Conservation (phyloP, 495 filamentous ascomycete species). For the Lophiotrema nucula region DNA sequence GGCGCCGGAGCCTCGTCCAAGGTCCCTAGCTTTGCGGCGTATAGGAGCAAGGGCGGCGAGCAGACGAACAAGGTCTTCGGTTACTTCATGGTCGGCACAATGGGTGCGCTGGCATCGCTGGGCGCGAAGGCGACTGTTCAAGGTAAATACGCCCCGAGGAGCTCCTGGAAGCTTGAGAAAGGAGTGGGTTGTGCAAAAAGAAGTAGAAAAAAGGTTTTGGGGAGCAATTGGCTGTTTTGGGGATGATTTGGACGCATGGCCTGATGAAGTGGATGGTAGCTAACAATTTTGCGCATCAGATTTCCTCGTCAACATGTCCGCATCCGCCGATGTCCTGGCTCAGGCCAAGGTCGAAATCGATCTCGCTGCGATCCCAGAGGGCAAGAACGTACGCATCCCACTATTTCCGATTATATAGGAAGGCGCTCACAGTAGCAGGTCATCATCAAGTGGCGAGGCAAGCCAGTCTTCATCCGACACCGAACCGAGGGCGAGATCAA, state of each 20-base stretch:
- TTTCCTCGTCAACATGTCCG: slow-evolving; percentile 99
- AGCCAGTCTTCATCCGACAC: slow-evolving; percentile 99
- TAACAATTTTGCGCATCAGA: slow-evolving; percentile 54
- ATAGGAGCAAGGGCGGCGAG: slow-evolving; percentile 65
- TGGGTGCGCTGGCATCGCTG: slow-evolving; percentile 85
- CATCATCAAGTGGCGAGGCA: slow-evolving; percentile 99
- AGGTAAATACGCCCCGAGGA: slow-evolving; percentile 59
- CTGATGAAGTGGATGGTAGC: slow-evolving; percentile 16
- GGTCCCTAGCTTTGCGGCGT: slow-evolving; percentile 88
- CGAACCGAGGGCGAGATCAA: slow-evolving; percentile 71
- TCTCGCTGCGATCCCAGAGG: slow-evolving; percentile 86
- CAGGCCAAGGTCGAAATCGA: slow-evolving; percentile 99
- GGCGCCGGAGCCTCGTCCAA: slow-evolving; percentile 51
- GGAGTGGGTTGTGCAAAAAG: not conserved
- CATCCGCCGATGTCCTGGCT: slow-evolving; percentile 96
- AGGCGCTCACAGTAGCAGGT: slow-evolving; percentile 56
- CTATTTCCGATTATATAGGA: too few species aligned
- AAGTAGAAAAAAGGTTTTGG: not conserved
- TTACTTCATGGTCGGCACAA: slow-evolving; percentile 97
- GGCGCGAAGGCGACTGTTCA: slow-evolving; percentile 96
- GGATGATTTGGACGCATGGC: slow-evolving; percentile 11
- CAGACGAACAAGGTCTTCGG: slow-evolving; percentile 76
- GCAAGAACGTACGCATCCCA: slow-evolving; percentile 85
- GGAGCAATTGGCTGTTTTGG: slow-evolving; percentile 17
- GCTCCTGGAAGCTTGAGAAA: slow-evolving; percentile 5